phyloP scores from a whole-genome alignment of 805 yeast species.

The Yamadazyma phyllophila region DNA sequence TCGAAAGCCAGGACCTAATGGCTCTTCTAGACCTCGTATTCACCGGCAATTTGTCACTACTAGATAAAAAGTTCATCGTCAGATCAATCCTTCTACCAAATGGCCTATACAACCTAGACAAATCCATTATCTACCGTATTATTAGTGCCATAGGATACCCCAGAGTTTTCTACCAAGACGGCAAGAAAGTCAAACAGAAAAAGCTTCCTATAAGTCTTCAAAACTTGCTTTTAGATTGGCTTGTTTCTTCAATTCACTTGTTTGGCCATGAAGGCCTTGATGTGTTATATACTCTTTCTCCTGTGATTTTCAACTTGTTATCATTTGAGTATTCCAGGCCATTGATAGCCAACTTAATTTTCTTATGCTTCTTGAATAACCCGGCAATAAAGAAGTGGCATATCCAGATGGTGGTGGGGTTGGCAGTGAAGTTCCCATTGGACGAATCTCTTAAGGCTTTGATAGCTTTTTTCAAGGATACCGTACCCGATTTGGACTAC shows the following conservation, averaged over 20 bases:
- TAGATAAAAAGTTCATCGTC: constrained; percentile 14
- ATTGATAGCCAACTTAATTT: constrained; percentile 20
- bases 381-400: constrained; percentile 27
- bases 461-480: constrained; percentile 19
- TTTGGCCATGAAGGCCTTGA: constrained; percentile 15
- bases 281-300: constrained; percentile 13
- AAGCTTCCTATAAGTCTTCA: constrained; percentile 17
- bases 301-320: constrained; percentile 20
- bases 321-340: constrained; percentile 26
- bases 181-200: constrained; percentile 14
- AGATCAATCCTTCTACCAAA: constrained; percentile 11
- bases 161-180: constrained; percentile 16
- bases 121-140: constrained; percentile 9
- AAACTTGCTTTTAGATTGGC: constrained; percentile 22
- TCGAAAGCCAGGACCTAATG: constrained; percentile 9
- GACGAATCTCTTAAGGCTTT: constrained; percentile 26
- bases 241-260: constrained; percentile 17
- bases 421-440: constrained; percentile 28
- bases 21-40: constrained; percentile 13
- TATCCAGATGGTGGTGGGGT: constrained; percentile 25
- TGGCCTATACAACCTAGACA: constrained; percentile 7
- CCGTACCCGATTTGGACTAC: constrained; percentile 20
- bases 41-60: constrained; percentile 5
- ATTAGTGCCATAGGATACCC: constrained; percentile 15
- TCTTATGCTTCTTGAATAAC: constrained; percentile 16